Evolutionary conservation across 768 basidiomycete species (phyloP).

Genomic region (Macrolepiota dolichaula): DNA sequence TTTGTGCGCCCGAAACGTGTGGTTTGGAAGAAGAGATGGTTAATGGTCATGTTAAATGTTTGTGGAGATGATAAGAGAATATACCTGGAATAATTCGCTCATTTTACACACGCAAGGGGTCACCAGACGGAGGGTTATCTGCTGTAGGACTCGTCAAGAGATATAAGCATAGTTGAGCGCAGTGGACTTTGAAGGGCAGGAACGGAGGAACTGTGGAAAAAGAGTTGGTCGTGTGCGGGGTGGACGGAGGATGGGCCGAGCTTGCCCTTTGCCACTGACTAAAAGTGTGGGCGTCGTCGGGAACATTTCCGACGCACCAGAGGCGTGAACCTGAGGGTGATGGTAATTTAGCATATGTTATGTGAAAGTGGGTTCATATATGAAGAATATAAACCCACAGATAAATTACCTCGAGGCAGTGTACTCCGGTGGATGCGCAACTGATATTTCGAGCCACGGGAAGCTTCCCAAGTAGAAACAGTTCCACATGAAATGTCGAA

Average conservation of each 20-base stretch:
- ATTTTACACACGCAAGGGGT: neutral
- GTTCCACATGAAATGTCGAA: neutral
- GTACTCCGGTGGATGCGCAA: neutral
- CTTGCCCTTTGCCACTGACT: neutral
- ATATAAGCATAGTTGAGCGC: no score
- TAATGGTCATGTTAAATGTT: neutral
- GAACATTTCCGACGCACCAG: neutral
- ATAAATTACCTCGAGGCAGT: no score
- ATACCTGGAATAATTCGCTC: neutral
- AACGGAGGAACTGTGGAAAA: neutral
- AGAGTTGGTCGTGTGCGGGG: neutral
- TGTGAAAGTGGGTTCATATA: no score
- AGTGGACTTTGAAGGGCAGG: no score
- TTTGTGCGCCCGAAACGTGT: neutral
- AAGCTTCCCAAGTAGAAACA: neutral
- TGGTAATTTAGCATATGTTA: no score
- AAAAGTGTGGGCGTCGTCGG: neutral
- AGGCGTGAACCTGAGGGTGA: neutral
- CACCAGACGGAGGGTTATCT: neutral
- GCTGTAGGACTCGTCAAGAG: no score
- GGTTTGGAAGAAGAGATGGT: neutral
- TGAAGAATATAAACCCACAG: no score
- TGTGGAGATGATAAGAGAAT: neutral
- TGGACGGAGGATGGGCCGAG: neutral
- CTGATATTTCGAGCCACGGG: neutral